Base-by-base conservation (phyloP, 495 filamentous ascomycete species). In the Aspergillus ostianus region DNA sequence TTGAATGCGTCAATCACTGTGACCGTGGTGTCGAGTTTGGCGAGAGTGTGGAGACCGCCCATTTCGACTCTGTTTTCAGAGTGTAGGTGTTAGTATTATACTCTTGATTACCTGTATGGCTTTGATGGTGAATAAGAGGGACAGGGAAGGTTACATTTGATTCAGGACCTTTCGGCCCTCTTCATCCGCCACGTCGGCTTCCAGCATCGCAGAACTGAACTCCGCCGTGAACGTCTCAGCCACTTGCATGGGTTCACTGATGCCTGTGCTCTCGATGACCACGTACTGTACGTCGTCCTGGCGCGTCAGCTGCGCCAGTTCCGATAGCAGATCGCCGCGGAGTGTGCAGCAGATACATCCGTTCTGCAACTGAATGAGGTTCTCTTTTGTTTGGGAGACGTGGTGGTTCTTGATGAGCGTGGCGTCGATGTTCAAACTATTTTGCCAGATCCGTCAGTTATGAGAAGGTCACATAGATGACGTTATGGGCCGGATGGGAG, bases 291-390 rank as follows among this genome's bases (percentile, higher is more conserved):
- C 76, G 17, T 71, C 74, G 7, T 77, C 73, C 18, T 77, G 70
- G 21, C 77, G 74, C 0, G 82, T 77, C 1, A 86, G 64, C 1
- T 68, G 75, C 1, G 78, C 80, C 7, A 85, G 72, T 60, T 86
- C 82, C 15, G 79, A 68, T 2, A 86, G 72, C 0, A 86, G 67
- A 53, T 86, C 84, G 3, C 84, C 82, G 19, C 84, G 78, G 0
- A 86, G 69, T 0, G 83, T 86, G 57, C 84, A 86, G 66, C 83
- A 86, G 56, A 86, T 86, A 58, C 84, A 86, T 7, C 83, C 84
- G 47, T 86, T 86, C 60, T 86, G 83, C 50, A 86, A 72, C 51
- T 80, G 77, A n/a, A 86, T 80, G 49, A 86, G 70, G 56, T 82
- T 82, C 57, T 85, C 81, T 50, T 82, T 71, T n/a, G 73, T 80